Evolutionary conservation across 2,329 filamentous ascomycete species (phyloP).

Genomic region (Talaromyces sp.): DNA sequence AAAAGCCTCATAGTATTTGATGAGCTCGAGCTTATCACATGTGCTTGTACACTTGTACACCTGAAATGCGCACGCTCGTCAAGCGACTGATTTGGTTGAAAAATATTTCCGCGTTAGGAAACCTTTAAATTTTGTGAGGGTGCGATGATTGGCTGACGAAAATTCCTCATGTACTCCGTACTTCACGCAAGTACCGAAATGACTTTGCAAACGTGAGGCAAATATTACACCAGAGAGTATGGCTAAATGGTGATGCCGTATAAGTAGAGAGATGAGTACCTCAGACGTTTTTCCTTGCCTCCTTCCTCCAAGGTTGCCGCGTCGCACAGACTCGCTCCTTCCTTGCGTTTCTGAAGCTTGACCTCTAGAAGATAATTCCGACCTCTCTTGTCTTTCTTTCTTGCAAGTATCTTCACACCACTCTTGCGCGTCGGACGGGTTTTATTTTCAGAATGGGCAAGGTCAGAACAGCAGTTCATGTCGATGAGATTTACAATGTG

Average conservation of each 20-base stretch:
- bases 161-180: neutral
- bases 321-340: neutral
- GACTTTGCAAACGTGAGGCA: neutral
- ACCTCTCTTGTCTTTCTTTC: neutral
- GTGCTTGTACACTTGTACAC: neutral
- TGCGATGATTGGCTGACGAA: slow-evolving; percentile 1
- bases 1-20: neutral
- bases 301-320: neutral
- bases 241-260: neutral
- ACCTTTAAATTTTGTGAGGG: neutral
- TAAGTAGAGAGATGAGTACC: neutral
- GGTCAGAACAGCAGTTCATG: slow-evolving; percentile 11
- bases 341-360: neutral
- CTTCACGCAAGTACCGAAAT: neutral
- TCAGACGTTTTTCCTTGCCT: neutral
- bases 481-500: slow-evolving; percentile 12
- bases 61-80: neutral
- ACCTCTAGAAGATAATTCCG: neutral
- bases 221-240: neutral
- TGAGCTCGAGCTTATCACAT: neutral
- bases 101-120: neutral
- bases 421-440: neutral
- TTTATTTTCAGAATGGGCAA: slow-evolving; percentile 1
- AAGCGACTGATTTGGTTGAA: neutral
- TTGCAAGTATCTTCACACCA: neutral